Conservation (phyloP, 352 stramenopile genomes). For the Globisporangium splendens region DNA sequence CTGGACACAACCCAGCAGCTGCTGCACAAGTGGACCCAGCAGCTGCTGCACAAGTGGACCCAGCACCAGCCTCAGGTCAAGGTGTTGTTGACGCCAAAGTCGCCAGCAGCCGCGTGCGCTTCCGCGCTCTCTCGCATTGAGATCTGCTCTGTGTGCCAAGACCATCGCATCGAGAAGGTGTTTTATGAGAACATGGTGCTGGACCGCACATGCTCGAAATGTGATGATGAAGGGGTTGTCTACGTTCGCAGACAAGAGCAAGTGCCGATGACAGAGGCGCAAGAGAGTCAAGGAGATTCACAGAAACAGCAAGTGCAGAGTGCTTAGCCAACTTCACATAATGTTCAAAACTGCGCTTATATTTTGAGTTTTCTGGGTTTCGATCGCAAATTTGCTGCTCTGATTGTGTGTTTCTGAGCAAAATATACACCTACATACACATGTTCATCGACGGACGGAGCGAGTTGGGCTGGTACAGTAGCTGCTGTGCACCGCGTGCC, state of each 20-base stretch:
- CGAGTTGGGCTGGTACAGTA: slow-evolving; percentile 7
- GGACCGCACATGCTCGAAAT: slow-evolving; percentile 49
- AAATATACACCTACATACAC: neutral
- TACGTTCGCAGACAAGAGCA: neutral
- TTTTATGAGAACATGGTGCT: slow-evolving; percentile 49
- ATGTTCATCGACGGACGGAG: no score
- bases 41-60: neutral
- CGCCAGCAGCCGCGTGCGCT: neutral
- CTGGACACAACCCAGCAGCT: neutral
- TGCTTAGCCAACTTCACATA: neutral
- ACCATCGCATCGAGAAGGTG: slow-evolving; percentile 57
- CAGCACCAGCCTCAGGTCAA: neutral
- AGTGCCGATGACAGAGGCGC: slow-evolving; percentile 2
- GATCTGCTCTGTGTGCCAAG: slow-evolving; percentile 49
- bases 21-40: neutral
- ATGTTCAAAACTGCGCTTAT: slow-evolving; percentile 9
- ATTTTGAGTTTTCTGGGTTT: slow-evolving; percentile 3
- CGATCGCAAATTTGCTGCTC: neutral
- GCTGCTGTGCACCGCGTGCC: slow-evolving; percentile 13
- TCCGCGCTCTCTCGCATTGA: slow-evolving; percentile 19
- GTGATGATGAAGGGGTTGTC: slow-evolving; percentile 55
- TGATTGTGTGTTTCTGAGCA: neutral
- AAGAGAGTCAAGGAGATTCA: slow-evolving; percentile 1
- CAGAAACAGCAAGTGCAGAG: neutral
- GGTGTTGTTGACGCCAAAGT: neutral